A percentile compares a stretch with the other conserved stretches of the same genome.
These are phyloP conservation scores for Kodamaea alishanica DNA, from an alignment of 1,139 yeast species.

Conservation along the genomic window DNA sequence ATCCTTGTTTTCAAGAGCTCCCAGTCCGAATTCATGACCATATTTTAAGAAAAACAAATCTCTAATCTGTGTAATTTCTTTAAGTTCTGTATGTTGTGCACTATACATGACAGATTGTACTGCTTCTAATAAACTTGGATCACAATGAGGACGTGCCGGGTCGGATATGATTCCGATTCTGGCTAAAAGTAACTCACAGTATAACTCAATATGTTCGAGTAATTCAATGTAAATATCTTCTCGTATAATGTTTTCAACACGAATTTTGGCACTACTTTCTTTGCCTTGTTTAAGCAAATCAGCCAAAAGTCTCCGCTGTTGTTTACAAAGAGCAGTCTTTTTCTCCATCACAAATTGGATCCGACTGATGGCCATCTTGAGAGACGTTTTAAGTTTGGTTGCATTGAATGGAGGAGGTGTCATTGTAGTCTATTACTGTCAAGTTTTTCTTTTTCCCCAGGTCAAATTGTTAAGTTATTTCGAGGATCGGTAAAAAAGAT, in stretches of 20 bases:
- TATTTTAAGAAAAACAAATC: conserved; percentile 62
- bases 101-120: conserved; percentile 67
- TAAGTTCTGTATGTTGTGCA: conserved; percentile 70
- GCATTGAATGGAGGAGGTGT: conserved; percentile 35
- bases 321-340: conserved; percentile 77
- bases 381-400: conserved; percentile 58
- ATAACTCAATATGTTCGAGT: conserved; percentile 73
- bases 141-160: conserved; percentile 40
- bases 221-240: conserved; percentile 83
- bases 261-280: conserved; percentile 77
- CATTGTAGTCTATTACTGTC: conserved; percentile 6
- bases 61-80: conserved; percentile 59
- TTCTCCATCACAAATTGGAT: conserved; percentile 78
- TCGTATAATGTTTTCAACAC: conserved; percentile 82
- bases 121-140: conserved; percentile 69
- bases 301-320: conserved; percentile 73
- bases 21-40: conserved; percentile 59
- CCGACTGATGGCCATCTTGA: conserved; percentile 79
- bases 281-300: conserved; percentile 67
- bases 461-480: background rate
- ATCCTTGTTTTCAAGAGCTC: conserved; percentile 55
- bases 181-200: conserved; percentile 80
- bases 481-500: background rate
- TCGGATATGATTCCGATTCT: conserved; percentile 59
- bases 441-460: no score